Evolutionary conservation across 2,329 filamentous ascomycete species (phyloP), one percentile per base, ranked within the genome.

Genomic region (Biscogniauxia mediterranea): DNA sequence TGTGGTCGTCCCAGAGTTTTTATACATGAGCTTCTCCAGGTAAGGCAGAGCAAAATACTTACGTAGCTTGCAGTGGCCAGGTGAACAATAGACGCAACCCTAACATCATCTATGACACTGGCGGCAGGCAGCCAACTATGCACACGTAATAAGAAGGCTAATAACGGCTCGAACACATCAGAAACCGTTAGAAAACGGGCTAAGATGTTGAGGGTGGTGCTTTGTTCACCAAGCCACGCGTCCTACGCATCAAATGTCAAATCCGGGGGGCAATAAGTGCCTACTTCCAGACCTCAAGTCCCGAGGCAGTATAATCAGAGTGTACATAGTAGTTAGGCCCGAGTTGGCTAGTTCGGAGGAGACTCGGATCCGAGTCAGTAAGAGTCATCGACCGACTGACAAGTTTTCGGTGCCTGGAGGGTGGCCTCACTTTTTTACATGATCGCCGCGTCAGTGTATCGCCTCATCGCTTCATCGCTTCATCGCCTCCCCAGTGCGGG

Each of bases 381-480:
- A 52, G 51, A 26, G 20, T 52, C 20, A 52, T 52, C 5, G 9
- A n/a, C 49, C 49, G 54, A 56, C 32, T 54, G 6, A 54, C 25
- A 56, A 17, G 21, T 28, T 21, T 7, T 9, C 38, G 55, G 38
- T 46, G 38, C 38, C 38, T 46, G 13, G 38, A 17, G 28, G 38
- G 38, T 46, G 38, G 38, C 15, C 38, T 46, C 38, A 46, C 38
- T 46, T 15, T 42, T 5, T 4, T 46, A 6, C 38, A 17, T 46
- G 38, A 21, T 23, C 51, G 19, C 55, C 55, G 55, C 55, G 55
- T 56, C 55, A 56, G 42, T 17, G 11, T 56, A 25, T 56, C 55
- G 55, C 55, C 55, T 49, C 55, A n/a, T 51, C 55, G 42, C 55
- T 38, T 26, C 42, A 25, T 56, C 55, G 55, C 55, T 38, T 49